Evolutionary conservation across 2,329 filamentous ascomycete genomes (phyloP).

Genomic region (Diaporthe amygdali): DNA sequence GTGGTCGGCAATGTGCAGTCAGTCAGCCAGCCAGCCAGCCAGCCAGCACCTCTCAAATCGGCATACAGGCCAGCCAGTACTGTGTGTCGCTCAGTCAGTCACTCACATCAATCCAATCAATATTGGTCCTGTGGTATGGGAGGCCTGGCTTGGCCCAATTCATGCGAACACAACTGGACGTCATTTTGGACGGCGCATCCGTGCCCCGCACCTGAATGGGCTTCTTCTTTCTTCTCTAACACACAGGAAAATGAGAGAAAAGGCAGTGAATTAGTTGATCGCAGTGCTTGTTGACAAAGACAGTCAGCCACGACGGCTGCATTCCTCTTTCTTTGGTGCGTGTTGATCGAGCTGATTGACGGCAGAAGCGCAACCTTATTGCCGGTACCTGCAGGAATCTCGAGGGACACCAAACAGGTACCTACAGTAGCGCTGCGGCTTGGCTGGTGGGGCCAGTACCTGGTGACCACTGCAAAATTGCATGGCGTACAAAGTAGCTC

Average conservation of each 20-base stretch:
- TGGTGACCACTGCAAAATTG: accelerated
- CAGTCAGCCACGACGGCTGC: neutral
- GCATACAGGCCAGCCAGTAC: neutral
- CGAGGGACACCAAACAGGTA: neutral
- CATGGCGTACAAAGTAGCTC: neutral
- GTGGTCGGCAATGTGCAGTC: too few species aligned
- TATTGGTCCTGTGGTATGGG: neutral
- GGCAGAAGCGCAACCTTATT: neutral
- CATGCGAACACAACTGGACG: neutral
- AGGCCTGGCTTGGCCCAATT: neutral
- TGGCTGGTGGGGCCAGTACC: neutral
- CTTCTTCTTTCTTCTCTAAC: neutral
- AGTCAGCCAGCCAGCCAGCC: neutral
- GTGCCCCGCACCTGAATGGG: neutral
- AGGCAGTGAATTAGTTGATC: neutral
- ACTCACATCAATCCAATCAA: neutral
- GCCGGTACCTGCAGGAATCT: constrained; percentile 19
- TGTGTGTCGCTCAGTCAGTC: neutral
- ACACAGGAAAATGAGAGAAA: neutral
- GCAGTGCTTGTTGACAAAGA: neutral
- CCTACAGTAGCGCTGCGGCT: neutral
- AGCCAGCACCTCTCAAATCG: neutral
- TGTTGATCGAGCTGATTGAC: neutral
- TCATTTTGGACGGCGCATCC: neutral
- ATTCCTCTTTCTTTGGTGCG: neutral